Percentiles rank a stretch among this genome's conserved stretches.
These are phyloP conservation scores for Trametes punicea DNA, from an alignment of 768 basidiomycete genomes.

Conservation along the genomic window DNA sequence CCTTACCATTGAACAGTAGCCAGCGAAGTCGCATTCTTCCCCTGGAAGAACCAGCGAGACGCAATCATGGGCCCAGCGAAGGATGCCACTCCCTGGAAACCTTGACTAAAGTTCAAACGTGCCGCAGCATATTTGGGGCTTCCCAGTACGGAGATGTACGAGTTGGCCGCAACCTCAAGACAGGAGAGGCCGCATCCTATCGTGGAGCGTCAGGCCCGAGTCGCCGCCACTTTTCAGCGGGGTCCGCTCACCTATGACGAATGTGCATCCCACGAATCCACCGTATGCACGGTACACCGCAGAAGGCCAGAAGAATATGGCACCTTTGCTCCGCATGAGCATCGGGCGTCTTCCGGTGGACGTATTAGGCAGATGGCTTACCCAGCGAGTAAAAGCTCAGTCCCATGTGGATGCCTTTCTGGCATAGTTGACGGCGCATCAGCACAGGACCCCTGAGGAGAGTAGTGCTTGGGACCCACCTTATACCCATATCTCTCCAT, in stretches of 20 bases:
- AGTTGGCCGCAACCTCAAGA: conserved; percentile 74
- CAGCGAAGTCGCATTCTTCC: conserved; percentile 54
- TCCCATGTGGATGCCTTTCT: conserved; percentile 63
- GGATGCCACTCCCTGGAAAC: conserved; percentile 72
- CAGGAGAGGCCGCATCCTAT: conserved; percentile 62
- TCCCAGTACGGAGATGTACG: conserved; percentile 72
- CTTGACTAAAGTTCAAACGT: conserved; percentile 76
- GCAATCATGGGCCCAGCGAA: conserved; percentile 76
- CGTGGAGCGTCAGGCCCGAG: conserved; percentile 21
- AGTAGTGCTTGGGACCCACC: conserved; percentile 26
- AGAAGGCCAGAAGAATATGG: conserved; percentile 78
- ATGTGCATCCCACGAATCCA: conserved; percentile 73
- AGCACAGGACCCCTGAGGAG: not conserved
- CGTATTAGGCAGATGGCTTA: conserved; percentile 25
- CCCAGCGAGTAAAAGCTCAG: conserved; percentile 56
- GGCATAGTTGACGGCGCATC: conserved; percentile 4
- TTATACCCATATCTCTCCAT: conserved; percentile 68
- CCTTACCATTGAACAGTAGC: conserved; percentile 64
- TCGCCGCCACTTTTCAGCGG: conserved; percentile 11
- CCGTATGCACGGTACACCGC: conserved; percentile 64
- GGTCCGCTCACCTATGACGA: conserved; percentile 50
- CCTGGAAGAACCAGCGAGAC: conserved; percentile 70
- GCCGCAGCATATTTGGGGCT: conserved; percentile 68
- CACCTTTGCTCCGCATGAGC: conserved; percentile 39
- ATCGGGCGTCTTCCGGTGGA: conserved; percentile 23